These are phyloP conservation scores for Syzygium oleosum DNA, from an alignment of 345 rosid species.

Conservation along the genomic window DNA sequence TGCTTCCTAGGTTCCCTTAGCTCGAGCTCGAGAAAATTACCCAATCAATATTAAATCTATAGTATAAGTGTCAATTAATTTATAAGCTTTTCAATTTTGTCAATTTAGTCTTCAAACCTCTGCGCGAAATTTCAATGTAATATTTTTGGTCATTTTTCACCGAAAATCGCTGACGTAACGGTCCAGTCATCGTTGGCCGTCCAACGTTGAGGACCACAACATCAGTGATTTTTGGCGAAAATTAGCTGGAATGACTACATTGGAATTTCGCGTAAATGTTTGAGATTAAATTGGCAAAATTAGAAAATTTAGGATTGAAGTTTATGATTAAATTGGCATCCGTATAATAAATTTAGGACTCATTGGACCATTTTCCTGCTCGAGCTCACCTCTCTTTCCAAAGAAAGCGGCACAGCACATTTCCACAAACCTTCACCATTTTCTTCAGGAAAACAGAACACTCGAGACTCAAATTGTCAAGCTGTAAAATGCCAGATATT, in stretches of 20 bases:
- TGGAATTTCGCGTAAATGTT: neutral
- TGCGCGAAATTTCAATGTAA: too few relatives aligned
- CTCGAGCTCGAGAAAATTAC: neutral
- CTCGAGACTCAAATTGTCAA: neutral
- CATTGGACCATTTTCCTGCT: neutral
- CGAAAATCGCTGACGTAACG: too few relatives aligned
- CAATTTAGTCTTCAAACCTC: neutral
- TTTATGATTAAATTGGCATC: too few relatives aligned
- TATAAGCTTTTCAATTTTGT: too few relatives aligned
- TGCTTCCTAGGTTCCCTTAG: neutral
- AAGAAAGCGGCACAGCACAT: neutral
- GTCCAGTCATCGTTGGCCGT: too few relatives aligned
- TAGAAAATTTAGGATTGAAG: too few relatives aligned
- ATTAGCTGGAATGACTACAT: neutral
- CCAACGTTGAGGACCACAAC: too few relatives aligned
- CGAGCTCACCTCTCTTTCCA: neutral
- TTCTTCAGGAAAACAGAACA: neutral
- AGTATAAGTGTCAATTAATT: neutral
- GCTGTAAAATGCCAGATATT: neutral
- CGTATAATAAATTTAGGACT: too few relatives aligned
- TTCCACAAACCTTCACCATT: neutral
- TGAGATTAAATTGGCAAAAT: too few relatives aligned
- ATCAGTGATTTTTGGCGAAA: too few relatives aligned
- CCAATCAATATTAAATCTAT: too few relatives aligned
- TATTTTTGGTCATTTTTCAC: too few relatives aligned